phyloP scores from a whole-genome alignment of 2,329 filamentous ascomycete genomes.

The Beauveria sp. region DNA sequence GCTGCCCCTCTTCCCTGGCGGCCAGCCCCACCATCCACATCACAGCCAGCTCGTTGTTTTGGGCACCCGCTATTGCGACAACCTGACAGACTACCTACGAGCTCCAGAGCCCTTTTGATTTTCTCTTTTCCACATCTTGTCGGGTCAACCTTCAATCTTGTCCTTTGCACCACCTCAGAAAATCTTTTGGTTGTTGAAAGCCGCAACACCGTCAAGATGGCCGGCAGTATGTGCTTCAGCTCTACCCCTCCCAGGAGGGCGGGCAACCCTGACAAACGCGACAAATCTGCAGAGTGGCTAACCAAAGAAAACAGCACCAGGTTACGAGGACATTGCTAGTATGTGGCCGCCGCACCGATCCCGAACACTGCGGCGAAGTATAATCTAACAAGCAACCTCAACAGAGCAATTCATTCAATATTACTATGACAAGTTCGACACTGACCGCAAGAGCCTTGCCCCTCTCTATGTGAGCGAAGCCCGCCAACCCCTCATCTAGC shows the following conservation, averaged over 20 bases:
- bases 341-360: slow-evolving; percentile 20
- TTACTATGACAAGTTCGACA: slow-evolving; percentile 87
- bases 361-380: not conserved
- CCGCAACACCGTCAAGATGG: slow-evolving; percentile 22
- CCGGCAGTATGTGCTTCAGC: slow-evolving; percentile 20
- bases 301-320: slow-evolving; percentile 20
- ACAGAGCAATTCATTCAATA: slow-evolving; percentile 79
- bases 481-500: slow-evolving; percentile 3
- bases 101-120: not conserved
- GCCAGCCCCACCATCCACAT: slow-evolving; percentile 11
- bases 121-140: slow-evolving; percentile 5
- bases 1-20: slow-evolving; percentile 9
- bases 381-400: not conserved
- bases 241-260: slow-evolving; percentile 7
- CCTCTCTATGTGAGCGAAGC: slow-evolving; percentile 70
- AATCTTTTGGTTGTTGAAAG: not conserved
- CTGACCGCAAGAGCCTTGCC: slow-evolving; percentile 55
- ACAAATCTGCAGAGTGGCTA: slow-evolving; percentile 14
- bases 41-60: slow-evolving; percentile 8
- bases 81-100: slow-evolving; percentile 5
- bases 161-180: not conserved
- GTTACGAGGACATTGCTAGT: slow-evolving; percentile 41
- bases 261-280: slow-evolving; percentile 7
- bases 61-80: slow-evolving; percentile 13
- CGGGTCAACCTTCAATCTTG: slow-evolving; percentile 15